phyloP scores from a whole-genome alignment of 83 land plant genomes.

The Picea abies region DNA sequence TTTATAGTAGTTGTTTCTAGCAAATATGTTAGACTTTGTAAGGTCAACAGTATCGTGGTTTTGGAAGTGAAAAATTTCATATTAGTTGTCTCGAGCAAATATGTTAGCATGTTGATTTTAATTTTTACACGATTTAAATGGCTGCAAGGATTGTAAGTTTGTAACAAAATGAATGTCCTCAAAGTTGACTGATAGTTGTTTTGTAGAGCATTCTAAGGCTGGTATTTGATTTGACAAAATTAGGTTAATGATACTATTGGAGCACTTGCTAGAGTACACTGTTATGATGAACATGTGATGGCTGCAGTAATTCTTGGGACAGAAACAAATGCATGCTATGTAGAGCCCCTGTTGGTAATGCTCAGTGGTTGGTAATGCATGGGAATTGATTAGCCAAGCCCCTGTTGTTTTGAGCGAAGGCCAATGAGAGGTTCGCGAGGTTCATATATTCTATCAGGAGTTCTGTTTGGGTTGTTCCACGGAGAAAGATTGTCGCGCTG shows the following conservation, averaged over 20 bases:
- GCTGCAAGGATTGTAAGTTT: neutral
- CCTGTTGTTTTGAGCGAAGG: too few species aligned
- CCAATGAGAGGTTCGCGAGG: too few species aligned
- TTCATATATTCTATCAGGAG: too few species aligned
- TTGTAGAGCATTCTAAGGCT: neutral
- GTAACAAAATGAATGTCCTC: neutral
- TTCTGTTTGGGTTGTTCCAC: too few species aligned
- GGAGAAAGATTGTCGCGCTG: neutral
- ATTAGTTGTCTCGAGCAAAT: too few species aligned
- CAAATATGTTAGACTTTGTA: too few species aligned
- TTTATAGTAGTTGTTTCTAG: too few species aligned
- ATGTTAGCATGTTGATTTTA: neutral
- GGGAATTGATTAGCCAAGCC: too few species aligned
- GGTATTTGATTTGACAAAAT: neutral
- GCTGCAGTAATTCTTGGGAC: slow-evolving; percentile 43
- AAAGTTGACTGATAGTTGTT: neutral
- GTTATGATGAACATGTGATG: slow-evolving; percentile 31
- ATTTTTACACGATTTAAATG: neutral
- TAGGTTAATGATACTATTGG: slow-evolving; percentile 53
- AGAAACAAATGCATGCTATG: slow-evolving; percentile 45
- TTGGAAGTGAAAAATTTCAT: too few species aligned
- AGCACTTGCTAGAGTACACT: slow-evolving; percentile 27
- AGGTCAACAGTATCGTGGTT: too few species aligned
- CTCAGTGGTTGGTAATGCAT: too few species aligned
- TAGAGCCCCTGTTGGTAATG: slow-evolving; percentile 19